Evolutionary conservation across 371 early-diverging fungal species (phyloP), one percentile per base, ranked within the genome.

Genomic region (Mortierella sp.): DNA sequence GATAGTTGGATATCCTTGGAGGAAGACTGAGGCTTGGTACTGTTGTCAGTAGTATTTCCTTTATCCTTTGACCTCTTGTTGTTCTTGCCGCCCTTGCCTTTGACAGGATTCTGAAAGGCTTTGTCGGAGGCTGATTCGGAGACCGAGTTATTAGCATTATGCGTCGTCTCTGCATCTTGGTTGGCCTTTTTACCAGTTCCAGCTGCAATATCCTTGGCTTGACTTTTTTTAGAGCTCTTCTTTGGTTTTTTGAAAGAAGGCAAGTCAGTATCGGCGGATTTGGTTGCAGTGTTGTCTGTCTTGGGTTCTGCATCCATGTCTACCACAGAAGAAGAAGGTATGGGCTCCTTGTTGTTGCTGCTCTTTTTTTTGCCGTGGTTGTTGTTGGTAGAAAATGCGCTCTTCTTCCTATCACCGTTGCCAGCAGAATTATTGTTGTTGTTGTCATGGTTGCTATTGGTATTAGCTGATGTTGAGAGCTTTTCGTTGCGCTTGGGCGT

Each of bases 291-390:
- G 22, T 35, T 57, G 49, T 58, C 65, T n/a, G 32, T 32, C 28
- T 28, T 12, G 29, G 55, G 42, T 13, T 53, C 28, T 32, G 56
- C 32, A n/a, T 61, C 61, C 19, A 35, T 29, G 32, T 47, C 49
- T 32, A 35, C 64, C 17, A 59, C 40, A 35, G 66, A 31, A 28
- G 61, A 12, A 12, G 68, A 10, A 17, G 61, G 17, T 42, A 31
- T 54, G 69, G 70, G 70, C 75, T 75, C 70, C 65, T 61, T 64
- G 40, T 54, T 55, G 37, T 61, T 64, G 23, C 47, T 53, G 55
- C 60, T 64, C 75, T 64, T 74, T 57, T 68, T 68, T 64, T 64
- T 74, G 72, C 72, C 43, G 8, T 57, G 71, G 49, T 51, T n/a
- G 7, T 51, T 51, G 51, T n/a, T 51, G n/a, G n/a, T n/a, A n/a